A percentile compares a stretch with the other conserved stretches of the same genome.
Evolutionary conservation across 768 basidiomycete species (phyloP).

Genomic region (Suillus fuscotomentosus): DNA sequence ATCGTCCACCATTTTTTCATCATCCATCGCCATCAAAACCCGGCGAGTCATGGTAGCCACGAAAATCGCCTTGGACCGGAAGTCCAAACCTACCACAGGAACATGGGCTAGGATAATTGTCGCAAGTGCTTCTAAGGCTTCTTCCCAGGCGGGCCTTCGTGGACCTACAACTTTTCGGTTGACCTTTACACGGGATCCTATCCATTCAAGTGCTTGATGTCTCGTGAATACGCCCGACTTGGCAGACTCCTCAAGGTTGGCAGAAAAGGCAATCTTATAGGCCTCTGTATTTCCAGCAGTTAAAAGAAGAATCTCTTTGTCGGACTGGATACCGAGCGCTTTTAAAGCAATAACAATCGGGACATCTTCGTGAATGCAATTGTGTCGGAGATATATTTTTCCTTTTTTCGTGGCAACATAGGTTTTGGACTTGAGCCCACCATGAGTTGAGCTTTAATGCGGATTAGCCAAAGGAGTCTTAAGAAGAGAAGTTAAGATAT

Average conservation of each 20-base stretch:
- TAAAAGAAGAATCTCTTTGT: constrained; percentile 94
- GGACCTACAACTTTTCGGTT: constrained; percentile 81
- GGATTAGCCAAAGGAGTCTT: constrained; percentile 9
- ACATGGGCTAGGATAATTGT: constrained; percentile 98
- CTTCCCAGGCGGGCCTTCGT: constrained; percentile 85
- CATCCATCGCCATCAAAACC: constrained; percentile 94
- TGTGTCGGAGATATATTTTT: constrained; percentile 95
- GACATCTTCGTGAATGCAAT: constrained; percentile 95
- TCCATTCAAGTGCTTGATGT: constrained; percentile 93
- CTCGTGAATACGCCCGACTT: constrained; percentile 89
- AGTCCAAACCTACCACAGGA: constrained; percentile 84
- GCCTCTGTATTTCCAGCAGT: constrained; percentile 90
- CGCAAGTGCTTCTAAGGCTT: constrained; percentile 94
- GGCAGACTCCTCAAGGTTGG: constrained; percentile 92
- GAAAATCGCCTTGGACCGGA: constrained; percentile 93
- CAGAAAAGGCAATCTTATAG: constrained; percentile 83
- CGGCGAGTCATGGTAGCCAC: constrained; percentile 96
- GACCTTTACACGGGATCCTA: constrained; percentile 89
- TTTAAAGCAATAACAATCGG: constrained; percentile 96
- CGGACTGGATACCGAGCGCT: constrained; percentile 93
- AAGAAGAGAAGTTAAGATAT: neutral
- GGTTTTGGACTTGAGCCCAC: constrained; percentile 92
- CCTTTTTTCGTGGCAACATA: constrained; percentile 95
- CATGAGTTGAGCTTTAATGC: constrained; percentile 65
- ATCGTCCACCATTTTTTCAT: constrained; percentile 97